Evolutionary conservation across 1,284 basidiomycete species (phyloP), one percentile per base, ranked within the genome.

Genomic region (Rhodofomes roseus): DNA sequence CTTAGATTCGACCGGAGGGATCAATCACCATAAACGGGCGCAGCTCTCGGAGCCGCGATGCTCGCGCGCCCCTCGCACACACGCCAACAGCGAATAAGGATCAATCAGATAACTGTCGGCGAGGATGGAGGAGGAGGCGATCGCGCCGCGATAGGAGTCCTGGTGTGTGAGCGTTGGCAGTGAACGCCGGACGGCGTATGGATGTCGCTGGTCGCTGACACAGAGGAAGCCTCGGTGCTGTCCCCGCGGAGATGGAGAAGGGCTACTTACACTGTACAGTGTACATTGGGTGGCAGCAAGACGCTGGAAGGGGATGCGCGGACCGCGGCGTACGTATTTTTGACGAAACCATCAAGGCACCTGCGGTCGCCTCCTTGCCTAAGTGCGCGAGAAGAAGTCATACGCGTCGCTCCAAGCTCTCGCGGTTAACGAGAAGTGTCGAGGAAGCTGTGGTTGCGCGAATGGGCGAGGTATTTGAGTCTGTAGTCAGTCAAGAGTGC

Each of bases 71-170:
- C 50, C n/a, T 50, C 50, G 44, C 50, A 18, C 50, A 31, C 31
- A 34, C 50, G 31, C 50, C 31, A 36, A 52, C 36, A 31, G 50
- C n/a, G 20, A 18, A 5, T 31, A 12, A 11, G 20, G 50, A 52
- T 52, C 50, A 52, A 52, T 52, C 50, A 36, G 50, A 52, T 52
- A 52, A 37, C 31, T 52, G 31, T n/a, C 31, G 27, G 50, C 50
- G 9, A 20, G 27, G 20, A 37, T 6, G n/a, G n/a, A n/a, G n/a
- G 48, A n/a, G 31, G n/a, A 39, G 31, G 50, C n/a, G 50, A 52
- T 52, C 18, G 50, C 12, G n/a, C 50, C 50, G 50, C 50, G 50
- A 52, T 52, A 52, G 50, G 50, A 48, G 8, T 25, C 46, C 37
- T 29, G 46, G 25, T 25, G 46, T 48, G 46, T 22, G 46, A 48